Conservation (phyloP, 257 asterid species). For the Misopates orontium region DNA sequence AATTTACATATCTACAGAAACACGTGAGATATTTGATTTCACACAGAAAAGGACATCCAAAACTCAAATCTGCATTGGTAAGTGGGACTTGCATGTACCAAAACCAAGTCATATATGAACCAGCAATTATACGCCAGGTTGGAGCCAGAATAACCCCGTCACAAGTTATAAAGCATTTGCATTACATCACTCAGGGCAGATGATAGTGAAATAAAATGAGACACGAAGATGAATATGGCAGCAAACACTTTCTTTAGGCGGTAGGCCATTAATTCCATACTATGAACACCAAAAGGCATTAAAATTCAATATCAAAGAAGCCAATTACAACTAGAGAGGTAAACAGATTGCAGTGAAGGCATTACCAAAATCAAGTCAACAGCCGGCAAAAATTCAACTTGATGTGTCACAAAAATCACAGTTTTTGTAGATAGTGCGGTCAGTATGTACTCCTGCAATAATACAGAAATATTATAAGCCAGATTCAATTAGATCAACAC, state of each 20-base stretch:
- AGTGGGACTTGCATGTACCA: background rate
- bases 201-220: conserved; percentile 7
- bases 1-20: no score
- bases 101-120: no score
- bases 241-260: conserved; percentile 8
- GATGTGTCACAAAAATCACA: conserved; percentile 91
- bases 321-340: conserved; percentile 1
- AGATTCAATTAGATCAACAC: conserved; percentile 16
- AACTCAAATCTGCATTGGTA: background rate
- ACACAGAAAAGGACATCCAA: background rate
- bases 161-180: background rate
- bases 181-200: conserved; percentile 3
- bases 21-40: no score
- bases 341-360: conserved; percentile 16
- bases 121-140: background rate
- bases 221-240: background rate
- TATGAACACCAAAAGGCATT: background rate
- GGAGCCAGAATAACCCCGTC: background rate
- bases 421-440: conserved; percentile 82
- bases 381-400: conserved; percentile 94
- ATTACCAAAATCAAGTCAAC: conserved; percentile 95
- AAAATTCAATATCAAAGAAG: conserved; percentile 9
- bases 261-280: background rate
- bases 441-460: conserved; percentile 87
- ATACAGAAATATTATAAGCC: conserved; percentile 31